A percentile compares a stretch with the other conserved stretches of the same genome.
These are phyloP conservation scores for Sorghum bicolor DNA, from an alignment of 176 grass and related monocot genomes.

Conservation along the genomic window DNA sequence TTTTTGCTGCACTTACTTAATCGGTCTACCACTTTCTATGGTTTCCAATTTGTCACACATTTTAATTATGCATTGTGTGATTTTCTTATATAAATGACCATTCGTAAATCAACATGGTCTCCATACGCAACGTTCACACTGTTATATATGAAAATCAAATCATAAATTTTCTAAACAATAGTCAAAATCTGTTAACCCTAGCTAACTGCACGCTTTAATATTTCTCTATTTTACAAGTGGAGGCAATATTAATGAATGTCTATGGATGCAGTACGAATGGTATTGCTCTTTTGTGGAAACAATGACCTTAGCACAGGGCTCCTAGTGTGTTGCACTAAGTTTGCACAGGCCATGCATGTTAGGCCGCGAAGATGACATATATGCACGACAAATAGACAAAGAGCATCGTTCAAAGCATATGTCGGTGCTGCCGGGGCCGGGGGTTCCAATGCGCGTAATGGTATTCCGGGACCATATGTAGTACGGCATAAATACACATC, in stretches of 20 bases:
- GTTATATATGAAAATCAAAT: no score
- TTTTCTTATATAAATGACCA: no score
- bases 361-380: neutral
- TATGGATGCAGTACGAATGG: neutral
- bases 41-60: no score
- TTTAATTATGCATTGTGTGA: no score
- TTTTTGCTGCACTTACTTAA: no score
- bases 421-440: neutral
- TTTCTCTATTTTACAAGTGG: neutral
- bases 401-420: neutral
- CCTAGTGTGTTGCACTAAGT: slow-evolving; percentile 1
- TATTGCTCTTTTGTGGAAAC: neutral
- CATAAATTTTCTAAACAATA: no score
- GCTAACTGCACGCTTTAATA: no score
- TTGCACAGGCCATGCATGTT: slow-evolving; percentile 6
- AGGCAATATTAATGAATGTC: neutral
- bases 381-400: neutral
- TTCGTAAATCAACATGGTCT: no score
- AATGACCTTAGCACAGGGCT: neutral
- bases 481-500: neutral
- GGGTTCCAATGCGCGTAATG: neutral
- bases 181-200: no score
- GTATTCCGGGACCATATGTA: no score
- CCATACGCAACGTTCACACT: no score
- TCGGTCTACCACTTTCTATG: no score